These are phyloP conservation scores for Sclerotinia subarctica DNA, from an alignment of 2,329 filamentous ascomycete species.

Conservation along the genomic window DNA sequence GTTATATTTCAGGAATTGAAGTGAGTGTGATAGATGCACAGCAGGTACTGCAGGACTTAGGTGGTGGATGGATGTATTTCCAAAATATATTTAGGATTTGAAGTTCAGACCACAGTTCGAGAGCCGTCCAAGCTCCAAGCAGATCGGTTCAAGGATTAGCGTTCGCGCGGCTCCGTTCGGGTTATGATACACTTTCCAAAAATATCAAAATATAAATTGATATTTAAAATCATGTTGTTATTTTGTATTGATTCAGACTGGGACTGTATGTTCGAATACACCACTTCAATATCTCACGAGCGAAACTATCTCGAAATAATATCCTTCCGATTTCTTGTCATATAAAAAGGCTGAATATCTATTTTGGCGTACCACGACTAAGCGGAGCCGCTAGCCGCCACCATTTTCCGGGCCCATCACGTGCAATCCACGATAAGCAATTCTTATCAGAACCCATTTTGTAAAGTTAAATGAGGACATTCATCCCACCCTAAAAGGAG, in stretches of 20 bases:
- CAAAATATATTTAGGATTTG: neutral
- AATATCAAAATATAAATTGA: no score
- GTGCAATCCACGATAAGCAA: neutral
- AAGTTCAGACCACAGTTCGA: conserved; percentile 11
- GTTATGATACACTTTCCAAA: no score
- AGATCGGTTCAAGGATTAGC: neutral
- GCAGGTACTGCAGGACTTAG: no score
- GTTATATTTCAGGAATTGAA: neutral
- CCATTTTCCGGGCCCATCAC: neutral
- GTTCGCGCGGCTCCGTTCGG: neutral
- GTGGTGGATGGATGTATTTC: neutral
- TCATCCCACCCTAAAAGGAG: neutral
- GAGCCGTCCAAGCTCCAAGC: conserved; percentile 1
- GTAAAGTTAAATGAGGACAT: neutral
- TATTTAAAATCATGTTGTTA: no score
- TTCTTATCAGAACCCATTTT: conserved; percentile 1
- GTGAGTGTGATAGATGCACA: neutral
- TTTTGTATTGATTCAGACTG: no score
- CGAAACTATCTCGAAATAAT: no score
- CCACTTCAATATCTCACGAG: no score
- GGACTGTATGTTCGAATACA: no score
- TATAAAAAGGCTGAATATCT: no score
- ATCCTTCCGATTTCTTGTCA: no score
- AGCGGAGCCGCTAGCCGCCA: neutral
- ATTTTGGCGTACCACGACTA: no score